Evolutionary conservation across 2,329 filamentous ascomycete genomes (phyloP).

Genomic region (Grosmannia clavigera): DNA sequence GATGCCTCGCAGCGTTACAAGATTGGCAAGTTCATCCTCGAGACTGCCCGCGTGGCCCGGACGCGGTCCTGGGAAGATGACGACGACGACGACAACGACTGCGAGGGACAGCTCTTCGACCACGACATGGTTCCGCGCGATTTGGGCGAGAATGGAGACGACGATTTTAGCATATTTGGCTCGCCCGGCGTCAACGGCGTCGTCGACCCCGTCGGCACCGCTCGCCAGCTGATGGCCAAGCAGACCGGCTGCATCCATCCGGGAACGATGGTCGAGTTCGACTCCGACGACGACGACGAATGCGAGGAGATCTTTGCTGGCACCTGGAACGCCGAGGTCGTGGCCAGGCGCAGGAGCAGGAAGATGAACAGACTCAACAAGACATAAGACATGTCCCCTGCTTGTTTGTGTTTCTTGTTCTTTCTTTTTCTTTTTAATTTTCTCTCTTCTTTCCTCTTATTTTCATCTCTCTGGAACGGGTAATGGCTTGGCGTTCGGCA

Average conservation of each 20-base stretch:
- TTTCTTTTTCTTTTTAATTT: neutral
- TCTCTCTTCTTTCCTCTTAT: neutral
- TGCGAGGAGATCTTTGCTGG: slow-evolving; percentile 54
- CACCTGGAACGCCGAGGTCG: slow-evolving; percentile 43
- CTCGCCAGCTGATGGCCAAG: slow-evolving; percentile 18
- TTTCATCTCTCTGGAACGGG: neutral
- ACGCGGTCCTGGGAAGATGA: slow-evolving; percentile 41
- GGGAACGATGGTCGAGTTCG: slow-evolving; percentile 31
- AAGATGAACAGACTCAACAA: slow-evolving; percentile 17
- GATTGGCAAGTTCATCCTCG: slow-evolving; percentile 55
- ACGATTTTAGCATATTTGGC: slow-evolving; percentile 10
- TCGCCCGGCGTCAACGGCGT: slow-evolving; percentile 11
- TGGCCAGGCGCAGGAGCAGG: slow-evolving; percentile 31
- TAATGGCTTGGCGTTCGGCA: neutral
- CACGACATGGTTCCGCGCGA: neutral
- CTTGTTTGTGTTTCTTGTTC: too few relatives aligned
- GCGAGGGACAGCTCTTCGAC: neutral
- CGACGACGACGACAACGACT: slow-evolving; percentile 39
- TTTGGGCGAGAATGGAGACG: neutral
- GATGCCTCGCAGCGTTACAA: slow-evolving; percentile 52
- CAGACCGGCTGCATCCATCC: slow-evolving; percentile 19
- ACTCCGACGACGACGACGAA: slow-evolving; percentile 54
- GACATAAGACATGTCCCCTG: neutral
- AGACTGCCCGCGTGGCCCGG: slow-evolving; percentile 44
- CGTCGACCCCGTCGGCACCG: neutral